These are phyloP conservation scores for Phytophthora foliorum DNA, from an alignment of 352 stramenopile genomes.

Conservation along the genomic window DNA sequence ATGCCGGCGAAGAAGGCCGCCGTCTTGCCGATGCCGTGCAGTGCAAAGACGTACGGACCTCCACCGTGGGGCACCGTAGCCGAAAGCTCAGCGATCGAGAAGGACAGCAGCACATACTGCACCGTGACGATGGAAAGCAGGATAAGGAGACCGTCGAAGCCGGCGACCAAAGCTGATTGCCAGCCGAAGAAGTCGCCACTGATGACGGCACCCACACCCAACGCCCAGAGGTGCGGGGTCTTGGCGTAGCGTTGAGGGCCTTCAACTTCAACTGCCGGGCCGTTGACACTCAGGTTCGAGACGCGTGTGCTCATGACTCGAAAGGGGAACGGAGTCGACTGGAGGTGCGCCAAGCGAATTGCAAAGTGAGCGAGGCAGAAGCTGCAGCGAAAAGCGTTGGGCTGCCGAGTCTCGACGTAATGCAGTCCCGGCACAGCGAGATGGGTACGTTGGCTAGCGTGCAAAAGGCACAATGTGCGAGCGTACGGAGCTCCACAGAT, in stretches of 20 bases:
- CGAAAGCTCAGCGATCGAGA: conserved; percentile 73
- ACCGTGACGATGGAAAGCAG: conserved; percentile 64
- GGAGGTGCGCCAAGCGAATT: conserved; percentile 7
- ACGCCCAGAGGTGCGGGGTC: conserved; percentile 62
- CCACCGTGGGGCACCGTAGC: conserved; percentile 58
- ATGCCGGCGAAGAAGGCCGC: conserved; percentile 68
- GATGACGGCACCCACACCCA: conserved; percentile 72
- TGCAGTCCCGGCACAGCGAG: conserved; percentile 17
- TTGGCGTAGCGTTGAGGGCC: conserved; percentile 57
- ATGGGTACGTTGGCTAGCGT: neutral
- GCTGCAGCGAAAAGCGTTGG: neutral
- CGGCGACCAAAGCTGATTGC: conserved; percentile 59
- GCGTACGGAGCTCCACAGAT: conserved; percentile 27
- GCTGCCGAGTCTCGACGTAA: neutral
- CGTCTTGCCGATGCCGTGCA: conserved; percentile 59
- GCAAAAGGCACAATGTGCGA: conserved; percentile 18
- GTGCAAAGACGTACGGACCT: conserved; percentile 68
- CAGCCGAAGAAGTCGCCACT: conserved; percentile 73
- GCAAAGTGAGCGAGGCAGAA: conserved; percentile 25
- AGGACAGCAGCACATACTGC: conserved; percentile 70
- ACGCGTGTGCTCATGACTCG: conserved; percentile 28
- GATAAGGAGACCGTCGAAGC: conserved; percentile 66
- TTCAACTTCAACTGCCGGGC: conserved; percentile 16
- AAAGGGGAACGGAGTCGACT: neutral
- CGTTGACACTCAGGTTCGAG: conserved; percentile 42